phyloP scores from a whole-genome alignment of 345 rosid species.

The Eutrema japonicum region DNA sequence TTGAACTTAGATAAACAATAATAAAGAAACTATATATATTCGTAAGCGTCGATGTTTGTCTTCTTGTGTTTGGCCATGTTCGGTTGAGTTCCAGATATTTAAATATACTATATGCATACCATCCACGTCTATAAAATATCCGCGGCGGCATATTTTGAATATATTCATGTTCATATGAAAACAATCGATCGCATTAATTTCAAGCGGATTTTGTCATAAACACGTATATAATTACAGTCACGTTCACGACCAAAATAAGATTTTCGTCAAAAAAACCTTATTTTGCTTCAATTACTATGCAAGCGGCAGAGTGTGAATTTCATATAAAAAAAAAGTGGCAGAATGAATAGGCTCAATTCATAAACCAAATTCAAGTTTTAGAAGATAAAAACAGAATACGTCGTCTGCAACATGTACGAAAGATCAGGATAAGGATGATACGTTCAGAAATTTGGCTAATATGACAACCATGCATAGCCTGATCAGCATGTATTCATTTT shows the following conservation, averaged over 20 bases:
- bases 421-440: background rate
- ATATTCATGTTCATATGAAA: slow-evolving; percentile 23
- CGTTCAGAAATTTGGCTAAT: background rate
- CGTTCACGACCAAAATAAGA: background rate
- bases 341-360: too few species aligned
- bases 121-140: slow-evolving; percentile 35
- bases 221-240: background rate
- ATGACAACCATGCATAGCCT: too few species aligned
- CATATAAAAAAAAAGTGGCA: too few species aligned
- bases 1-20: slow-evolving; percentile 20
- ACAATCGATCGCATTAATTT: slow-evolving; percentile 8
- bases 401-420: too few species aligned
- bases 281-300: too few species aligned
- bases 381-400: too few species aligned
- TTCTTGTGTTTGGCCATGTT: slow-evolving; percentile 31
- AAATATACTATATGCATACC: slow-evolving; percentile 4
- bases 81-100: slow-evolving; percentile 32
- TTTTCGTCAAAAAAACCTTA: too few species aligned
- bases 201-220: background rate
- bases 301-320: too few species aligned
- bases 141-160: slow-evolving; percentile 15
- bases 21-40: slow-evolving; percentile 17
- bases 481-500: too few species aligned
- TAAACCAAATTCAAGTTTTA: too few species aligned
- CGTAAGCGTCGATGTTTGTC: slow-evolving; percentile 32